These are phyloP conservation scores for Fonsecaea pedrosoi DNA, from an alignment of 2,329 filamentous ascomycete species.

Conservation along the genomic window DNA sequence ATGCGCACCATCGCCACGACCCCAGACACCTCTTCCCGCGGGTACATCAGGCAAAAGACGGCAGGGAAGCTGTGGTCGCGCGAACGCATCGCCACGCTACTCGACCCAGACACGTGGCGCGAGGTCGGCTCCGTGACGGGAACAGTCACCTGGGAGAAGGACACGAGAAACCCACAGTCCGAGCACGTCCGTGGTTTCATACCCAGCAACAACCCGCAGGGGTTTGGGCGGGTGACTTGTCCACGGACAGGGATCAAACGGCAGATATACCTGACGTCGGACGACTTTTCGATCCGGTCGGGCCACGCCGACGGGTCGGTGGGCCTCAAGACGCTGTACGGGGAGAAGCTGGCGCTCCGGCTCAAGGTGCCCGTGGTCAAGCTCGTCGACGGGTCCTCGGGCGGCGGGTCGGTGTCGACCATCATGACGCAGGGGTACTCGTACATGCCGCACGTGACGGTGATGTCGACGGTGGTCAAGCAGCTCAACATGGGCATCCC, in stretches of 20 bases:
- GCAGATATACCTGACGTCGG: slow-evolving; percentile 66
- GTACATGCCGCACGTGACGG: slow-evolving; percentile 65
- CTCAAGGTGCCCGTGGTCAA: slow-evolving; percentile 70
- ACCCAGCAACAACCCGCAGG: slow-evolving; percentile 69
- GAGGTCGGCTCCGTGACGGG: slow-evolving; percentile 68
- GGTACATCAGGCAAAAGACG: slow-evolving; percentile 67
- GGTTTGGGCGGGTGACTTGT: slow-evolving; percentile 56
- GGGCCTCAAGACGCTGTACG: slow-evolving; percentile 63
- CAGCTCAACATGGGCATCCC: slow-evolving; percentile 67
- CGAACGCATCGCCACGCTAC: slow-evolving; percentile 64
- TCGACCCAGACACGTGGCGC: slow-evolving; percentile 62
- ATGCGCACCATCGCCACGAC: slow-evolving; percentile 62
- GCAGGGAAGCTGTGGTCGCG: slow-evolving; percentile 71
- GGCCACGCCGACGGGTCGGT: slow-evolving; percentile 69
- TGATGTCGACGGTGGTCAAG: slow-evolving; percentile 49
- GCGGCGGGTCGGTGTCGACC: slow-evolving; percentile 56
- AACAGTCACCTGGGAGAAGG: slow-evolving; percentile 61
- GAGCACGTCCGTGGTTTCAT: slow-evolving; percentile 61
- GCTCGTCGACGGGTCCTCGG: slow-evolving; percentile 68
- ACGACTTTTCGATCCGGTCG: slow-evolving; percentile 68
- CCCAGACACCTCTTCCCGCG: slow-evolving; percentile 61
- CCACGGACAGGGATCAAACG: slow-evolving; percentile 49
- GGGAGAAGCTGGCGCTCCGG: slow-evolving; percentile 67
- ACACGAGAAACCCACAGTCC: slow-evolving; percentile 46
- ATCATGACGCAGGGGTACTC: slow-evolving; percentile 56